Conservation (phyloP, 2,329 filamentous ascomycete species). For the Colletotrichum falcatum region DNA sequence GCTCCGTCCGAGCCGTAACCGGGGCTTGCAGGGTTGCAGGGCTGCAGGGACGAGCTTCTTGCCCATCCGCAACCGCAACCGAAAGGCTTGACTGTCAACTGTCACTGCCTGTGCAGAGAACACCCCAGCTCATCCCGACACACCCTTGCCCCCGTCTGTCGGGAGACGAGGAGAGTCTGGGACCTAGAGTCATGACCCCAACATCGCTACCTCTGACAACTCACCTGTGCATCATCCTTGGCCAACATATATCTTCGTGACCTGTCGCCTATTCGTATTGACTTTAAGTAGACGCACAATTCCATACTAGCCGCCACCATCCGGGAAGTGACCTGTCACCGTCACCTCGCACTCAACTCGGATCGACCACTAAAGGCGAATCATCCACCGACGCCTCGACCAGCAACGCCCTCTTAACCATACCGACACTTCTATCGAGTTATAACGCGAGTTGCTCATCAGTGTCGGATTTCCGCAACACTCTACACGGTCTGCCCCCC, state of each 20-base stretch:
- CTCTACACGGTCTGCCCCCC: not conserved
- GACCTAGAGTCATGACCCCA: slow-evolving; percentile 34
- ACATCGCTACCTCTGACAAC: slow-evolving; percentile 10
- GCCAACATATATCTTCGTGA: slow-evolving; percentile 21
- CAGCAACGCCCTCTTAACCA: not conserved
- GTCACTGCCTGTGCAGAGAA: not conserved
- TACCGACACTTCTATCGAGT: not conserved
- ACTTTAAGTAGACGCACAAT: slow-evolving; percentile 18
- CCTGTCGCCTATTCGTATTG: not conserved
- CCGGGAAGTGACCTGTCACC: not conserved
- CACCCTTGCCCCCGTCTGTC: slow-evolving; percentile 20
- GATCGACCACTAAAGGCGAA: not conserved
- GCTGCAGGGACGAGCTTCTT: slow-evolving; percentile 21
- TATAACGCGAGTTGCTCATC: not conserved
- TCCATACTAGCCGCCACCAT: not conserved
- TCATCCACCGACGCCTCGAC: not conserved
- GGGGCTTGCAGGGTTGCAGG: slow-evolving; percentile 1
- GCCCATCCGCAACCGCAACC: slow-evolving; percentile 23
- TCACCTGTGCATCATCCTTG: slow-evolving; percentile 14
- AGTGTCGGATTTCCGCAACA: not conserved
- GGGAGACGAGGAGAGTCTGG: slow-evolving; percentile 26
- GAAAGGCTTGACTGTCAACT: not conserved
- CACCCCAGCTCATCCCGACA: slow-evolving; percentile 2
- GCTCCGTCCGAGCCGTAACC: slow-evolving; percentile 25
- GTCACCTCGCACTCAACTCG: not conserved